Conservation (phyloP, 306 rosid genomes). For the Biancaea sappan region DNA sequence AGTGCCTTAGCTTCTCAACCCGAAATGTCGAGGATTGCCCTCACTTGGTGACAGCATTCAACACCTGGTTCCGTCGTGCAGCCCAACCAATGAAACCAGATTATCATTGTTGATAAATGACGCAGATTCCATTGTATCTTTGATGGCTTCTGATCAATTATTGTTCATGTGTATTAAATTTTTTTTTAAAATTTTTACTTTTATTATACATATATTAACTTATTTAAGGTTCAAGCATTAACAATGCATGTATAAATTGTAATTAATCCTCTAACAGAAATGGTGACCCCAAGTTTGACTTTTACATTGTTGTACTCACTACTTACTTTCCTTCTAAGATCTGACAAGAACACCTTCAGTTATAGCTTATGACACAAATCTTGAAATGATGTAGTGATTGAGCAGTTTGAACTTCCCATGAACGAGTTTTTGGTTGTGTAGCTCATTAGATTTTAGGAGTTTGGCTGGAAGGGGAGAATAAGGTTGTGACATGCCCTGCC, state of each 20-base stretch:
- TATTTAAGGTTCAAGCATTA: too few relatives aligned
- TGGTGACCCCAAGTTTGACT: not conserved
- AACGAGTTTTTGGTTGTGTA: too few relatives aligned
- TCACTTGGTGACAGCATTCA: constrained; percentile 81
- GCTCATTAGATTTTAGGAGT: too few relatives aligned
- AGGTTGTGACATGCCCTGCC: too few relatives aligned
- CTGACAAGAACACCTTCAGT: not conserved
- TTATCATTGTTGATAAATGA: constrained; percentile 31
- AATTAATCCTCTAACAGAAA: constrained; percentile 10
- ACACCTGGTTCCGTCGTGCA: constrained; percentile 96
- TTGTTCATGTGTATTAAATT: constrained; percentile 49
- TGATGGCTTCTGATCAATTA: constrained; percentile 22
- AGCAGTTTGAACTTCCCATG: too few relatives aligned
- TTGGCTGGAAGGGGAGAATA: too few relatives aligned
- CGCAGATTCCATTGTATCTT: not conserved
- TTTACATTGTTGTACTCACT: constrained; percentile 6
- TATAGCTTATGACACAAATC: not conserved
- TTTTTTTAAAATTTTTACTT: too few relatives aligned
- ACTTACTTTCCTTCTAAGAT: not conserved
- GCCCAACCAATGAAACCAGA: constrained; percentile 49
- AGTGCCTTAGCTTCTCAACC: constrained; percentile 82
- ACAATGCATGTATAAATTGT: constrained; percentile 35
- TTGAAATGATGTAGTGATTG: too few relatives aligned
- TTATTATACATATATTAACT: too few relatives aligned
- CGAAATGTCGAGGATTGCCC: constrained; percentile 87